Evolutionary conservation across 2,329 filamentous ascomycete species (phyloP).

Genomic region (Sporothrix mexicana): DNA sequence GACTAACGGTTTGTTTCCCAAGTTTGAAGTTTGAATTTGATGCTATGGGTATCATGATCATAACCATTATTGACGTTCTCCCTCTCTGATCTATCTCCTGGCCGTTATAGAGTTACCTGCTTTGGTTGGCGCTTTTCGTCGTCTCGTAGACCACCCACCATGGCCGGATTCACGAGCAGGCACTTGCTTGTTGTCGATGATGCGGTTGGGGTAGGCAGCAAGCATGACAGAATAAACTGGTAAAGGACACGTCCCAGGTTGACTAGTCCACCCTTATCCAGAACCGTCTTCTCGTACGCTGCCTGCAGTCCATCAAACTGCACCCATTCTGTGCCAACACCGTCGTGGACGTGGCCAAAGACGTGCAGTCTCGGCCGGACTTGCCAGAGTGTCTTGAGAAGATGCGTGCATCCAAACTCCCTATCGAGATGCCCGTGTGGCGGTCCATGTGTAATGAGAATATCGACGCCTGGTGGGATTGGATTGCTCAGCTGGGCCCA

Average conservation of each 20-base stretch:
- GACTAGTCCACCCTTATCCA: constrained; percentile 25
- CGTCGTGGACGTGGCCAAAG: constrained; percentile 48
- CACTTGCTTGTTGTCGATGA: constrained; percentile 7
- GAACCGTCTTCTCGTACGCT: constrained; percentile 32
- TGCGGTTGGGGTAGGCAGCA: neutral
- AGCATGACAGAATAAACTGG: neutral
- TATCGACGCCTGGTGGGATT: constrained; percentile 42
- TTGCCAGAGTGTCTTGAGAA: constrained; percentile 45
- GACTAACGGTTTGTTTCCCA: no score
- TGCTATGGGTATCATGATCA: no score
- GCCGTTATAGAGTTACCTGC: neutral
- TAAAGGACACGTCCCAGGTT: constrained; percentile 21
- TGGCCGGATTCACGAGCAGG: constrained; percentile 29
- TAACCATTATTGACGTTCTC: no score
- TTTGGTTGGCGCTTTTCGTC: constrained; percentile 7
- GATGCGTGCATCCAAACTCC: constrained; percentile 41
- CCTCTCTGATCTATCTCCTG: neutral
- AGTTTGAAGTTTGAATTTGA: no score
- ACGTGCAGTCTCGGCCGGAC: constrained; percentile 45
- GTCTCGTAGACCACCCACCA: constrained; percentile 31
- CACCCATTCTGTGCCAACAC: constrained; percentile 33
- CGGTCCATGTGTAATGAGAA: constrained; percentile 48
- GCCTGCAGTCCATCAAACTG: constrained; percentile 33
- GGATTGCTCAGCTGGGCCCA: constrained; percentile 38
- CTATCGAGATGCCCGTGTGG: constrained; percentile 46